Evolutionary conservation across 495 filamentous ascomycete genomes (phyloP).

Genomic region (Trichoderma virens): DNA sequence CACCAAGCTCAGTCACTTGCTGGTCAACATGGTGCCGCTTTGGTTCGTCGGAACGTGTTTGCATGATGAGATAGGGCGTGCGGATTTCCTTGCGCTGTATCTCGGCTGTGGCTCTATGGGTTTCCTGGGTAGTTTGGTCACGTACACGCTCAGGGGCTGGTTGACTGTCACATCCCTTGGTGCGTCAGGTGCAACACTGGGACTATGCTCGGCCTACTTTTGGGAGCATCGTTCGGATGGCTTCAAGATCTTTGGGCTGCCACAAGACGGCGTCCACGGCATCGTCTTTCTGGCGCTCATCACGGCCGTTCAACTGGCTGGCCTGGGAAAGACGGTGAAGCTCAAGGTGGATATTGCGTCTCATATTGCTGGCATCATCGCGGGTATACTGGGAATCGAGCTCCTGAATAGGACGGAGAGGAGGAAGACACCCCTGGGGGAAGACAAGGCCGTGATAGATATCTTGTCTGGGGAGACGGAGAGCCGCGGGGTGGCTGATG

Average conservation of each 20-base stretch:
- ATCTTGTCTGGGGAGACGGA: slow-evolving; percentile 11
- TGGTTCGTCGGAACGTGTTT: slow-evolving; percentile 46
- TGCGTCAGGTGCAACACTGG: slow-evolving; percentile 65
- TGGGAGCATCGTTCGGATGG: slow-evolving; percentile 51
- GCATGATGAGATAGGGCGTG: slow-evolving; percentile 83
- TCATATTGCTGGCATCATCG: slow-evolving; percentile 62
- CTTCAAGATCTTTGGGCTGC: slow-evolving; percentile 44
- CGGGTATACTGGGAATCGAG: slow-evolving; percentile 31
- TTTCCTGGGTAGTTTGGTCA: slow-evolving; percentile 53
- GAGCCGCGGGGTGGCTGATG: background rate
- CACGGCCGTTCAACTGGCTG: slow-evolving; percentile 39
- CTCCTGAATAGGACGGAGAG: slow-evolving; percentile 10
- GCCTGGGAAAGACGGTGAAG: slow-evolving; percentile 26
- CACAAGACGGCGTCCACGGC: slow-evolving; percentile 43
- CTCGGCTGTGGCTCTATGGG: slow-evolving; percentile 58
- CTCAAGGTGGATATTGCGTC: slow-evolving; percentile 55
- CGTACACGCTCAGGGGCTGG: slow-evolving; percentile 42
- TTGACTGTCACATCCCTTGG: slow-evolving; percentile 47
- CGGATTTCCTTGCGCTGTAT: slow-evolving; percentile 74
- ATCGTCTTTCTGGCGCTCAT: slow-evolving; percentile 39
- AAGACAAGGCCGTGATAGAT: slow-evolving; percentile 9
- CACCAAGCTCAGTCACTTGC: slow-evolving; percentile 56
- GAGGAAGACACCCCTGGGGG: slow-evolving; percentile 4
- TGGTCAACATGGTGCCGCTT: slow-evolving; percentile 58
- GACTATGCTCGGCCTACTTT: slow-evolving; percentile 60